A percentile compares a stretch with the other conserved stretches of the same genome.
Conservation (phyloP, 2,329 filamentous ascomycete species). For the Trichophyton rubrum region DNA sequence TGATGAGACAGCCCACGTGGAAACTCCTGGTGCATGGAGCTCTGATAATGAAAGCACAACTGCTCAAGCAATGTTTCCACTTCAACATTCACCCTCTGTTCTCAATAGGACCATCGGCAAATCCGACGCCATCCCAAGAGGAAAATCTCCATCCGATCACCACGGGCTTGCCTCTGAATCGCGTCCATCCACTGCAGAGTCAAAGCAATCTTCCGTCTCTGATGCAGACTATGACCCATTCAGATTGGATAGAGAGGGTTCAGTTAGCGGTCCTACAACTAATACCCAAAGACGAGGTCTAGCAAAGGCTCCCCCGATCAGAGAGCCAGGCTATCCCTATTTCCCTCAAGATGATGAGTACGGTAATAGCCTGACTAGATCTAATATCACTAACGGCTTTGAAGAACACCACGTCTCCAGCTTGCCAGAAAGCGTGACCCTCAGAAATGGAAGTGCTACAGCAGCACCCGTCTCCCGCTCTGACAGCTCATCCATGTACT, state of each 20-base stretch:
- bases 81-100: conserved; percentile 5
- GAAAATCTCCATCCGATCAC: not conserved
- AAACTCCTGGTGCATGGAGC: not conserved
- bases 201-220: conserved; percentile 21
- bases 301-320: conserved; percentile 32
- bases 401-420: conserved; percentile 2
- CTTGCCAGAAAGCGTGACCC: conserved; percentile 4
- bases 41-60: conserved; percentile 4
- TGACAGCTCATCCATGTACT: conserved; percentile 10
- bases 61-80: conserved; percentile 7
- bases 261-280: conserved; percentile 12
- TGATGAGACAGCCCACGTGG: not conserved
- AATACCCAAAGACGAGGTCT: conserved; percentile 25
- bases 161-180: conserved; percentile 18
- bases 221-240: conserved; percentile 33
- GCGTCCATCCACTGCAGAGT: conserved; percentile 28
- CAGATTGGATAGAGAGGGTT: conserved; percentile 27
- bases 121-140: not conserved
- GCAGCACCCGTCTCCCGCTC: conserved; percentile 1
- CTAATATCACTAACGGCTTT: conserved; percentile 3
- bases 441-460: conserved; percentile 6
- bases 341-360: conserved; percentile 33
- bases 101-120: not conserved
- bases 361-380: not conserved
- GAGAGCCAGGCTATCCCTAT: conserved; percentile 29